Evolutionary conservation across 2,329 filamentous ascomycete species (phyloP), one percentile per base, ranked within the genome.

Genomic region (Ceratocystis ficicola): DNA sequence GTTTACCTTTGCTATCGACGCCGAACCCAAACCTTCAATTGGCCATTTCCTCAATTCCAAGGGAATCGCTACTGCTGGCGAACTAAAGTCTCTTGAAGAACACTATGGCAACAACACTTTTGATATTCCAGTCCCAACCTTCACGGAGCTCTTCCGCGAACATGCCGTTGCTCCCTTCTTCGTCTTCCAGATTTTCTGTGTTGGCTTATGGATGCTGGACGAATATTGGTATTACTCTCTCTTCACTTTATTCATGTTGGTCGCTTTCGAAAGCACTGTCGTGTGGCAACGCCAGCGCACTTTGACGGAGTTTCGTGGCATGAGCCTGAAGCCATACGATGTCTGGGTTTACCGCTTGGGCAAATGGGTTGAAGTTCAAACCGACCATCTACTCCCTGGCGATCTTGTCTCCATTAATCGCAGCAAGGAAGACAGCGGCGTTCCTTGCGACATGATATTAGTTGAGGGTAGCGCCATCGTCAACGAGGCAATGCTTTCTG

Each of bases 181-280:
- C 77, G 92, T 99, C 69, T 99, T 99, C 78, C 94, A 99, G 80
- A 82, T 99, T 68, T 99, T 99, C 80, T 99, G 95, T 72, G 94
- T 99, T 67, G 95, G 94, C 17, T 79, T 99, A 68, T 99, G 94
- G 94, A 90, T 97, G 86, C 79, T 99, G 73, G 94, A 99, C 73
- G 95, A 99, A 77, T 99, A 97, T 78, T 99, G 95, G 94, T 99
- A 99, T 80, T 99, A 99, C 78, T 97, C 94, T 68, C 84, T 99
- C 22, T 99, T 99, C 77, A 99, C 95, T 0, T 86, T 99, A 25
- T 92, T 97, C 79, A 99, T 99, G 95, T 84, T 99, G 66, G 90
- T 99, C 70, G 87, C 85, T 67, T 99, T 99, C 71, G 94, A 99
- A 79, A 96, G 92, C 75, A 99, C 94, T 1, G 95, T 99, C 46